Evolutionary conservation across 768 basidiomycete species (phyloP), one percentile per base, ranked within the genome.

Genomic region (Holtermanniella nyarrowii): DNA sequence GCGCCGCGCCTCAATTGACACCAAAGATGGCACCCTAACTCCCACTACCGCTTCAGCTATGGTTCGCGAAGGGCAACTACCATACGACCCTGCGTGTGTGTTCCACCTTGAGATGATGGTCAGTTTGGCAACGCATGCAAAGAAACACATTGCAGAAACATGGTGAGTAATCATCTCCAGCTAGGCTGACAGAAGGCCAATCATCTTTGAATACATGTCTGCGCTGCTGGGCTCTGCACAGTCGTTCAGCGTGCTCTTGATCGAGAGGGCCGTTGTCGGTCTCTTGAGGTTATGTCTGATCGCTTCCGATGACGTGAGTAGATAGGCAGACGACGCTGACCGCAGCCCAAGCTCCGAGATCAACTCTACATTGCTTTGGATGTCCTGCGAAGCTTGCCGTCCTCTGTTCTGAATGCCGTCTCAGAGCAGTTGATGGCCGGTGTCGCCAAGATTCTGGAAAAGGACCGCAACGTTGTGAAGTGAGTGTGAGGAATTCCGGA

Each of bases 361-460:
- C 95, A 97, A 72, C 78, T 96, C 11, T 97, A 90, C 71, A 78
- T 96, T 44, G 88, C 93, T 0, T 82, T 99, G 53, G 93, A 99
- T 67, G 76, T 89, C 23, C 77, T 99, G 18, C 82, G 88, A 4
- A 81, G 84, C 31, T 73, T 97, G 10, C 86, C 91, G 1, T 74
- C 81, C 1, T 64, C 74, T 1, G 80, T 91, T n/a, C 78, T 87
- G 18, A 84, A 78, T 57, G 81, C 86, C 0, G 86, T 95, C 5
- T 86, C 88, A 7, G 90, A 96, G 68, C 91, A 96, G 69, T 78
- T 95, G n/a, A 74, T 74, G 45, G 80, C 85, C 5, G 95, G 95
- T 0, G 77, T 96, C 5, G 78, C 80, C 22, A 70, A 82, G 48
- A 80, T 99, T 39, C 74, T 93, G n/a, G 80, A 85, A 62, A 81